These are phyloP conservation scores for Yamadazyma spencermartinsiae DNA, from an alignment of 1,139 yeast species.

Conservation along the genomic window DNA sequence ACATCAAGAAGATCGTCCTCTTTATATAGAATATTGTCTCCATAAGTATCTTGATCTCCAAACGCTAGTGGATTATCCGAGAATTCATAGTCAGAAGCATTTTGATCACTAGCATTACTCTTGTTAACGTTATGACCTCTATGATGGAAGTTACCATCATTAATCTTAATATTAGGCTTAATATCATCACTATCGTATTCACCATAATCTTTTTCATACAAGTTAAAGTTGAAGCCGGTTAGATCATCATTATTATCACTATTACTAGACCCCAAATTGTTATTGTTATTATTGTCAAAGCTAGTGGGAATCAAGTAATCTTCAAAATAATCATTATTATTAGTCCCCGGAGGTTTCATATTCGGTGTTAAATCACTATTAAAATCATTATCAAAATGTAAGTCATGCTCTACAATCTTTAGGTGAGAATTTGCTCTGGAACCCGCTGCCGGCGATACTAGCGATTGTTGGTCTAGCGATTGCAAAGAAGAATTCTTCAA, in stretches of 20 bases:
- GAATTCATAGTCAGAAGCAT: background rate
- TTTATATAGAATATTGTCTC: background rate
- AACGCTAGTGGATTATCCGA: background rate
- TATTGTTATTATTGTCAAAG: constrained; percentile 8
- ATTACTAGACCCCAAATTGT: background rate
- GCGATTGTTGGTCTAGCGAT: constrained; percentile 8
- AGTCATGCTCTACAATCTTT: constrained; percentile 15
- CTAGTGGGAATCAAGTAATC: constrained; percentile 13
- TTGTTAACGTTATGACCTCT: background rate
- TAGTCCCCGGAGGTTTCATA: constrained; percentile 43
- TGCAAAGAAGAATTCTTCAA: constrained; percentile 10
- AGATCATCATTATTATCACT: constrained; percentile 17
- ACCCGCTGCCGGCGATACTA: background rate
- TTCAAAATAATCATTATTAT: constrained; percentile 36
- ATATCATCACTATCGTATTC: background rate
- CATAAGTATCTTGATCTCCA: background rate
- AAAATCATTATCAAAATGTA: constrained; percentile 14
- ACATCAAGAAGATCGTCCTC: background rate
- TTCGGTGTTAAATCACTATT: constrained; percentile 33
- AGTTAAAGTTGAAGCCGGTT: constrained; percentile 24
- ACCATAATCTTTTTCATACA: constrained; percentile 13
- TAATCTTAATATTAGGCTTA: background rate
- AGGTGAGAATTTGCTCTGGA: constrained; percentile 5
- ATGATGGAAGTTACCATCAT: background rate
- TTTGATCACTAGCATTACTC: background rate